Conservation (phyloP, 495 filamentous ascomycete species). For the Penicillium canariense region DNA sequence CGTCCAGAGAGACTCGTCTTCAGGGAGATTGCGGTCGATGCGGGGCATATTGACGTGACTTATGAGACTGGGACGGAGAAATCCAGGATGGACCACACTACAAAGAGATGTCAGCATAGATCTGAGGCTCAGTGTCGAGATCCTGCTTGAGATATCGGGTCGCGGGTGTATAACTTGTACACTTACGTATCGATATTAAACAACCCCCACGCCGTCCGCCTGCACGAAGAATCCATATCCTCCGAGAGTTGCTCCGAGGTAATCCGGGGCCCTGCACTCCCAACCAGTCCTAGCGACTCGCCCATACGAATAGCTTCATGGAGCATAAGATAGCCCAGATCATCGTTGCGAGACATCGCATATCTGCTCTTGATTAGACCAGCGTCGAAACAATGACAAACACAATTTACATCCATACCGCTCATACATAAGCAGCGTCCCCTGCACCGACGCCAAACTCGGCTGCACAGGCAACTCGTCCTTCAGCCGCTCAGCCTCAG, state of each 20-base stretch:
- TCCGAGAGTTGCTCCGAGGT: slow-evolving; percentile 22
- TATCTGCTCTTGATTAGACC: slow-evolving; percentile 22
- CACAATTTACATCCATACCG: no score
- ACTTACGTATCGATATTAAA: slow-evolving; percentile 48
- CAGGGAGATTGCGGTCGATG: slow-evolving; percentile 8
- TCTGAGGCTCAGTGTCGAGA: background rate
- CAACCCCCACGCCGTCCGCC: slow-evolving; percentile 43
- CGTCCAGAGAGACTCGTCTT: slow-evolving; percentile 30
- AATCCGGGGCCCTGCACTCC: slow-evolving; percentile 21
- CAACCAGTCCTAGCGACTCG: slow-evolving; percentile 37
- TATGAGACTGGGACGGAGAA: slow-evolving; percentile 40
- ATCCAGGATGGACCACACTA: slow-evolving; percentile 43
- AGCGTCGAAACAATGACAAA: background rate
- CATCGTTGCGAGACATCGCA: slow-evolving; percentile 42
- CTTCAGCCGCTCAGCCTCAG: slow-evolving; percentile 40
- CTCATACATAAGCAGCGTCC: slow-evolving; percentile 43
- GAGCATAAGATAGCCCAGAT: slow-evolving; percentile 44
- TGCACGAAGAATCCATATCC: slow-evolving; percentile 38
- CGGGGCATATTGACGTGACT: slow-evolving; percentile 36
- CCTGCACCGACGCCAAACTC: slow-evolving; percentile 40
- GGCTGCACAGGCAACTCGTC: slow-evolving; percentile 22
- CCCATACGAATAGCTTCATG: slow-evolving; percentile 42
- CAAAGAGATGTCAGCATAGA: background rate
- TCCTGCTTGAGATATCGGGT: no score
- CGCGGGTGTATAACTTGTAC: no score